Base-by-base conservation (phyloP, 352 stramenopile genomes). In the Pythium utonaiense region DNA sequence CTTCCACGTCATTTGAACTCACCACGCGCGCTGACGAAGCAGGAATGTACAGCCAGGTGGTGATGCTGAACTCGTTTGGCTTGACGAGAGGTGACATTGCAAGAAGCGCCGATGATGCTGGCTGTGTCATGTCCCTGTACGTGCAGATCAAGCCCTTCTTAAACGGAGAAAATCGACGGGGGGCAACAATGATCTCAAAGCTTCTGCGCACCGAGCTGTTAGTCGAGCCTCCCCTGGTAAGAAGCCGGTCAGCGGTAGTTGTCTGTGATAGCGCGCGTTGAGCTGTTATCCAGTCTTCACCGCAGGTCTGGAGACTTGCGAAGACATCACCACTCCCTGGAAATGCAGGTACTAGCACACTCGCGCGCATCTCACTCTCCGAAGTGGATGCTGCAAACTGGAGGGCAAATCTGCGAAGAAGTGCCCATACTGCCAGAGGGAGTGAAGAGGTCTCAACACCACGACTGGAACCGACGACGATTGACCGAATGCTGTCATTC, bases 31-130 rank as follows among this genome's bases (percentile, higher is more conserved):
- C 19, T 41, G 30, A 53, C 12, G 38, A 38, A 0, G 21, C 41
- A 10, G 50, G 40, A 6, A 94, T 58, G 48, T 77, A 92, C 1
- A 97, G 38, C 91, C 91, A 98, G 9, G 77, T 89, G 7, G 80
- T 93, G 21, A 97, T 79, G 45, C 83, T 96, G 53, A 96, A 97
- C 41, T 96, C 89, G 30, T 77, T 87, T 2, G 81, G 47, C 25
- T 95, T 91, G 5, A 69, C 17, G 1, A 88, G 61, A 6, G 78
- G 75, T 7, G 77, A 82, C 80, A 92, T 88, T 0, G 72, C 58
- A 21, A 62, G 16, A 25, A 30, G 17, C 3, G 51, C 58, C 3
- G 58, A 61, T 0, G 57, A 53, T 9, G 69, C 6, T 19, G 40
- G 57, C 2, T 69, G 64, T 3, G 80, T 57, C 70, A 96, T 77